Conservation (phyloP, 345 rosid species). For the Pelargonium nanum region DNA sequence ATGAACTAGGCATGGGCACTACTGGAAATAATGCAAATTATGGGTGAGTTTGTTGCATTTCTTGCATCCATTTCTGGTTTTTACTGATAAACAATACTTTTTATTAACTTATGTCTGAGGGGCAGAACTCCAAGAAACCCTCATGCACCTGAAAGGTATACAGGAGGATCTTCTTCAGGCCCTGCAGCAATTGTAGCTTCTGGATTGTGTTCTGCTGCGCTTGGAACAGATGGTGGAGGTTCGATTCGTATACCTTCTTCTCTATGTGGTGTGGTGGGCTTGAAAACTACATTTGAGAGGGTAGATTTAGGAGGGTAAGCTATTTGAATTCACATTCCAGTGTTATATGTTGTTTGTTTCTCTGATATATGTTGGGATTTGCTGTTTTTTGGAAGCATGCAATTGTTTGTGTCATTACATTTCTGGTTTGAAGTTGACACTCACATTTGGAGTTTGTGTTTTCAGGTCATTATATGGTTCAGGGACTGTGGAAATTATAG, state of each 20-base stretch:
- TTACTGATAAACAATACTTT: conserved; percentile 3
- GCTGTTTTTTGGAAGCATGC: background rate
- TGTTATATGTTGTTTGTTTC: background rate
- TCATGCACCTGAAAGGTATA: conserved; percentile 69
- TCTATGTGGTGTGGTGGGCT: conserved; percentile 78
- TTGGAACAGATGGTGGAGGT: conserved; percentile 98
- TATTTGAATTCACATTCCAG: background rate
- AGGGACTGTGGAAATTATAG: conserved; percentile 79
- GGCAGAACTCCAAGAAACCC: conserved; percentile 90
- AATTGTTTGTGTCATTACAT: background rate
- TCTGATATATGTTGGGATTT: background rate
- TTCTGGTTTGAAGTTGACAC: too few relatives aligned
- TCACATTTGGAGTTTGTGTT: conserved; percentile 5
- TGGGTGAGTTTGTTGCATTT: conserved; percentile 41
- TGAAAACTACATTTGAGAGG: conserved; percentile 77
- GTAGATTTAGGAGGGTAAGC: conserved; percentile 67
- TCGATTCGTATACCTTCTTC: conserved; percentile 73
- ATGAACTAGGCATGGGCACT: conserved; percentile 89
- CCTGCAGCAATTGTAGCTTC: conserved; percentile 89
- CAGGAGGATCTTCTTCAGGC: conserved; percentile 94
- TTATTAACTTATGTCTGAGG: background rate
- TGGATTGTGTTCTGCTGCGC: conserved; percentile 85
- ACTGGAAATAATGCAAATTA: conserved; percentile 88
- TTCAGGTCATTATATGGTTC: conserved; percentile 54
- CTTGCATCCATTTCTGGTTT: background rate